Base-by-base conservation (phyloP, 805 yeast genomes). In the Metschnikowia peoriensis region DNA sequence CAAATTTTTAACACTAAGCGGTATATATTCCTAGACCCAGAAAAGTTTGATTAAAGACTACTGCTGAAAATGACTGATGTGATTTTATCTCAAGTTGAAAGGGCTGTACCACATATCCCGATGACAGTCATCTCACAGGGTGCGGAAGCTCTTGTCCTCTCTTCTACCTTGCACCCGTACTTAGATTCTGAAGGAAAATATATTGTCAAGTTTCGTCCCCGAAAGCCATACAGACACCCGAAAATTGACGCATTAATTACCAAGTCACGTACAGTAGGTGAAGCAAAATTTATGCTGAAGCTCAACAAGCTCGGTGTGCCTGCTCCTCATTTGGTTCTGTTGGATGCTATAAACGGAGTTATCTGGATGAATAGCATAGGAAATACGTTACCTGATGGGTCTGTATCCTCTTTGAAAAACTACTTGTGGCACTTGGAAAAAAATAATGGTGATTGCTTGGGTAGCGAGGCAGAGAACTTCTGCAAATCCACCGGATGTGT, bases 331-430 rank as follows among this genome's bases (percentile, higher is more conserved):
- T 66, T 94, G 44, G 70, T 88, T n/a, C 85, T 85, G 46, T 79
- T 85, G n/a, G 97, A 94, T 70, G 81, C 85, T 4, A 68, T 77
- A 40, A 81, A 83, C 56, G 99, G 98, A 1, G 71, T 88, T 44
- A 83, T 94, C 28, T 91, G 96, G 94, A 88, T 93, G 93, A 96
- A 89, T 60, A 77, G 72, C 56, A 66, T 93, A 8, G 92, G 93
- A 0, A 83, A 79, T 32, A 61, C 64, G 9, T 62, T 86, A 22
- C 73, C 77, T 4, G 70, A 82, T 59, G 85, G 83, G 0, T 61
- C 68, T 6, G 73, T 80, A 27, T 83, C 89, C 55, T 83, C 88
- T 5, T 71, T 88, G 59, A 88, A 88, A 65, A 86, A 87, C 66
- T 85, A 83, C 75, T 68, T 88, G 28, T 88, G 96, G 96, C 69